A percentile compares a stretch with the other conserved stretches of the same genome.
Evolutionary conservation across 2,329 filamentous ascomycete genomes (phyloP).

Genomic region (Nannizzia gypsea): DNA sequence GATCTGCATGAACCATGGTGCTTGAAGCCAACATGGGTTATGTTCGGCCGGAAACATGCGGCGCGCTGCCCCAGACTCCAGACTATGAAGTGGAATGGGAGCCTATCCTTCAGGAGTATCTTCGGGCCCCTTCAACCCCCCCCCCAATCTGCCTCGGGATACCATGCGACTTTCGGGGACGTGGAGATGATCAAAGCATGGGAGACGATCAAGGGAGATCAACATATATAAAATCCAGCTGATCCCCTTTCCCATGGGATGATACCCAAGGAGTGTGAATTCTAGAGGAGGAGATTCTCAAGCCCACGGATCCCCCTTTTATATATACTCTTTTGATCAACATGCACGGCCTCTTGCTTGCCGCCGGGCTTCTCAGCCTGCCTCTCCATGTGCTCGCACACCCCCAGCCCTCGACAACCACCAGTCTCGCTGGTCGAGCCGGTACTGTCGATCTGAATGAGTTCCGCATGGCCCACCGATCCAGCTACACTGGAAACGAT

Average conservation of each 20-base stretch:
- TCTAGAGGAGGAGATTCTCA: neutral
- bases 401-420: constrained; percentile 6
- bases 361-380: constrained; percentile 12
- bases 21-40: neutral
- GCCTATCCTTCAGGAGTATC: neutral
- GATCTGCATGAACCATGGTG: constrained; percentile 1
- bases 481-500: constrained; percentile 5
- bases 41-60: constrained; percentile 2
- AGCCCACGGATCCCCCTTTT: neutral
- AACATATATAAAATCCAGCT: neutral
- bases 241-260: neutral
- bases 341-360: constrained; percentile 13
- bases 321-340: neutral
- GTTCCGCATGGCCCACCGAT: constrained; percentile 5
- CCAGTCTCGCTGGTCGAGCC: neutral
- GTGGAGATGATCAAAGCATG: neutral
- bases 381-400: constrained; percentile 9
- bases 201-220: neutral
- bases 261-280: neutral
- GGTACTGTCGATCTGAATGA: constrained; percentile 10
- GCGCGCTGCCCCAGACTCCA: neutral
- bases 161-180: neutral
- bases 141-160: neutral
- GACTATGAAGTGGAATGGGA: neutral
- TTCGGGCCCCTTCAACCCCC: neutral